These are phyloP conservation scores for Alternaria hordeiaustralica DNA, from an alignment of 2,329 filamentous ascomycete species.

Conservation along the genomic window DNA sequence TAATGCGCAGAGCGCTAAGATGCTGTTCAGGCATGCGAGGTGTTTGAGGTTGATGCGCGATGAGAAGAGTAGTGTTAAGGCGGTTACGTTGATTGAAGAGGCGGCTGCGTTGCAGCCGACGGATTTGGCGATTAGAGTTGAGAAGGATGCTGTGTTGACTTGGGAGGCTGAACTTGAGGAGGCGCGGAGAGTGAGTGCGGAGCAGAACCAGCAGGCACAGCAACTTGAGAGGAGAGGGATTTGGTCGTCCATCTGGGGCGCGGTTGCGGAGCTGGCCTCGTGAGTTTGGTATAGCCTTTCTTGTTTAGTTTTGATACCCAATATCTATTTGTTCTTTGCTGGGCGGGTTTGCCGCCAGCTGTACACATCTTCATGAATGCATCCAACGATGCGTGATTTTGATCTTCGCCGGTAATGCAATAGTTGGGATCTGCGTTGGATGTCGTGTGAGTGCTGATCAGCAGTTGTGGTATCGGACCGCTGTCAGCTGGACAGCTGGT, in stretches of 20 bases:
- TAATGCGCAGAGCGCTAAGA: conserved; percentile 31
- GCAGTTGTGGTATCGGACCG: neutral
- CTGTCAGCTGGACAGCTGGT: neutral
- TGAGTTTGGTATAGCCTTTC: neutral
- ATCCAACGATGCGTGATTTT: neutral
- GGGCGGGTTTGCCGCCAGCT: neutral
- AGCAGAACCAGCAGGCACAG: neutral
- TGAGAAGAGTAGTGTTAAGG: conserved; percentile 13
- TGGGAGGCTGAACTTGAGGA: conserved; percentile 29
- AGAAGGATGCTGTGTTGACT: conserved; percentile 21
- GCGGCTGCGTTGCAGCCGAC: conserved; percentile 24
- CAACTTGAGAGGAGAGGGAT: neutral
- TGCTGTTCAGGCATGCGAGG: conserved; percentile 31
- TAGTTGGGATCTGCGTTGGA: neutral
- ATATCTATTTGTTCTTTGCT: neutral
- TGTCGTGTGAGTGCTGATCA: neutral
- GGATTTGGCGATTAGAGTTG: conserved; percentile 25
- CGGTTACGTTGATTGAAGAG: conserved; percentile 25
- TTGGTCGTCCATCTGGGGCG: neutral
- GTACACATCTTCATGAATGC: neutral
- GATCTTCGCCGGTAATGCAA: neutral
- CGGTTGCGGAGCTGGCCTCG: conserved; percentile 7
- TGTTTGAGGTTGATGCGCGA: conserved; percentile 27
- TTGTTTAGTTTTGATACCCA: neutral
- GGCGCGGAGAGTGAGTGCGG: conserved; percentile 1